These are phyloP conservation scores for Coemansia sp. DNA, from an alignment of 192 early-diverging fungal species.

Conservation along the genomic window DNA sequence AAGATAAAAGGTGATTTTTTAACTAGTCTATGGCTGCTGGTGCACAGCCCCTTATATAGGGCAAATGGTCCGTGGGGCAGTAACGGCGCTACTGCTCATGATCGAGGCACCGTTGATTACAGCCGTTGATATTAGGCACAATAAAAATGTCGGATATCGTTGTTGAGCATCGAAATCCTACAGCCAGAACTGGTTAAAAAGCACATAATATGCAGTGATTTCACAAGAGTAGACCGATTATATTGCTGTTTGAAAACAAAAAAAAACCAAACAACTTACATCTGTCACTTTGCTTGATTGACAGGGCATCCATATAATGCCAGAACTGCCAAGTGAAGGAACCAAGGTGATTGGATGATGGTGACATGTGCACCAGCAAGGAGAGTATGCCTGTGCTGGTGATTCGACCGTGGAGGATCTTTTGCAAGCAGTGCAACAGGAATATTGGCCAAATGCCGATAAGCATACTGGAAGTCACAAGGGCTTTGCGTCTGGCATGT, in stretches of 20 bases:
- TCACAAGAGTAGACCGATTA: background rate
- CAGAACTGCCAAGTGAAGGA: background rate
- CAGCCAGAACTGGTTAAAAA: constrained; percentile 20
- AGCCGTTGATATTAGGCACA: no score
- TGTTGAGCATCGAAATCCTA: no score
- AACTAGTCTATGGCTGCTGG: no score
- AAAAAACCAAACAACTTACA: no score
- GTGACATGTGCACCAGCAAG: background rate
- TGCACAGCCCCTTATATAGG: no score
- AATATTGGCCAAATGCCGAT: background rate
- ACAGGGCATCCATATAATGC: constrained; percentile 7
- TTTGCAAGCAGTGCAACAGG: constrained; percentile 1
- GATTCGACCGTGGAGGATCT: constrained; percentile 1
- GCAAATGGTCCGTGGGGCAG: no score
- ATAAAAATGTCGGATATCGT: no score
- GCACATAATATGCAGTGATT: constrained; percentile 1
- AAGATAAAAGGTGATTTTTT: no score
- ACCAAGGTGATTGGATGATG: background rate
- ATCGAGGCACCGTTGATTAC: no score
- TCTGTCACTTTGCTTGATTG: background rate
- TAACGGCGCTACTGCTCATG: no score
- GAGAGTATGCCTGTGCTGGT: background rate
- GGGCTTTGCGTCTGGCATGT: background rate
- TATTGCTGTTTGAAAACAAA: no score
- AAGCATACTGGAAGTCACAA: background rate